Percentiles rank a stretch among this genome's conserved stretches.
phyloP scores from a whole-genome alignment of 2,329 filamentous ascomycete genomes.

The Ophiostoma sp. region DNA sequence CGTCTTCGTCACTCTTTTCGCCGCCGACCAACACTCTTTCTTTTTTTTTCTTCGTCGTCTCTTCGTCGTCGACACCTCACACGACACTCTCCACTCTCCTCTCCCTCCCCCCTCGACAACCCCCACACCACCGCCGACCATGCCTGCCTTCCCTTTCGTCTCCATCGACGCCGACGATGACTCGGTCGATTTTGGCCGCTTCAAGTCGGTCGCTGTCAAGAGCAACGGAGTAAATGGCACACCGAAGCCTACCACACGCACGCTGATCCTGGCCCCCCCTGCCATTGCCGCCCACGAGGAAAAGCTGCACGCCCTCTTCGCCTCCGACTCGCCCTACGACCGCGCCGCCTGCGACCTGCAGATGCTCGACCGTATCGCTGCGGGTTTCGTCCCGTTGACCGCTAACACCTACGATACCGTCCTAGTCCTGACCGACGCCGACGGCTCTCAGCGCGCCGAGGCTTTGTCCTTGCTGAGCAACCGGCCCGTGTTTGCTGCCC shows the following conservation, averaged over 20 bases:
- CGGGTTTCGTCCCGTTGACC: conserved; percentile 77
- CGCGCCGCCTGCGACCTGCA: conserved; percentile 82
- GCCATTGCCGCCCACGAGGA: conserved; percentile 85
- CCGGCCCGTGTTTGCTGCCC: conserved; percentile 65
- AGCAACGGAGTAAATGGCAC: neutral
- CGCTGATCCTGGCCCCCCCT: conserved; percentile 70
- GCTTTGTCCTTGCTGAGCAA: conserved; percentile 59
- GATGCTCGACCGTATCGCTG: conserved; percentile 92
- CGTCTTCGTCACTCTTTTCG: neutral
- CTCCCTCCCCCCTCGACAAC: neutral
- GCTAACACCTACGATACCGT: conserved; percentile 77
- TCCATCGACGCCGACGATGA: conserved; percentile 29
- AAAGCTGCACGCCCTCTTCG: conserved; percentile 69
- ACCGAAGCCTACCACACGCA: conserved; percentile 16
- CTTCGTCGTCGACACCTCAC: neutral
- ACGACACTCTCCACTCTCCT: neutral
- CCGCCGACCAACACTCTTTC: neutral
- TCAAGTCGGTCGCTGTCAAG: conserved; percentile 2
- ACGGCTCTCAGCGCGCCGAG: conserved; percentile 60
- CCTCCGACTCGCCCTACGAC: conserved; percentile 55
- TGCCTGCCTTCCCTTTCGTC: conserved; percentile 29
- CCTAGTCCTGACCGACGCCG: conserved; percentile 77
- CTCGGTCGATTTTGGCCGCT: conserved; percentile 15
- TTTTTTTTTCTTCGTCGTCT: neutral
- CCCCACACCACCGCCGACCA: conserved; percentile 8